Percentiles rank a stretch among this genome's conserved stretches.
Conservation (phyloP, 495 filamentous ascomycete species). For the Daldinia vernicosa region DNA sequence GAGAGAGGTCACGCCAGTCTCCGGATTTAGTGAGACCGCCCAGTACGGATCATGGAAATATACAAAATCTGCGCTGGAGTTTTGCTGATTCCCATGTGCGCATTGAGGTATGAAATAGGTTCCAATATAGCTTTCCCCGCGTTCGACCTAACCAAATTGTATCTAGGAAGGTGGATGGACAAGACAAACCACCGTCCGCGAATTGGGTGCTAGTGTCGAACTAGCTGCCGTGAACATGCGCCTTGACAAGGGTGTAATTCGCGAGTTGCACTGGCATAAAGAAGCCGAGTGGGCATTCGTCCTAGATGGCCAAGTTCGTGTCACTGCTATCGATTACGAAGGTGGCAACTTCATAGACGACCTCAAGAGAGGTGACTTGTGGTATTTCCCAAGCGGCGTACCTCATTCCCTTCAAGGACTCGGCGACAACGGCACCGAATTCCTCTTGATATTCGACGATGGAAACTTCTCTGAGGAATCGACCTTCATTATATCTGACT, state of each 20-base stretch:
- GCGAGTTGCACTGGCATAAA: slow-evolving; percentile 78
- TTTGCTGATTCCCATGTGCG: slow-evolving; percentile 73
- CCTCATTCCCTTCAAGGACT: slow-evolving; percentile 76
- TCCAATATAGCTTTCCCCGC: background rate
- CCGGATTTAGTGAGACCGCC: slow-evolving; percentile 72
- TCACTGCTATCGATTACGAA: slow-evolving; percentile 73
- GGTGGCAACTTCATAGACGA: slow-evolving; percentile 76
- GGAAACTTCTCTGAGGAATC: slow-evolving; percentile 75
- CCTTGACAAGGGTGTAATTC: slow-evolving; percentile 71
- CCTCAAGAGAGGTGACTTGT: slow-evolving; percentile 73
- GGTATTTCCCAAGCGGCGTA: slow-evolving; percentile 78
- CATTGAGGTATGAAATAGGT: slow-evolving; percentile 61
- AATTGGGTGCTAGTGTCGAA: slow-evolving; percentile 66
- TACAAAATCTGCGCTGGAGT: slow-evolving; percentile 72
- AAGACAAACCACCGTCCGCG: slow-evolving; percentile 70
- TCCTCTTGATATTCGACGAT: slow-evolving; percentile 75
- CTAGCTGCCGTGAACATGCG: slow-evolving; percentile 75
- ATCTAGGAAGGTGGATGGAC: slow-evolving; percentile 73
- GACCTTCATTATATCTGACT: slow-evolving; percentile 73
- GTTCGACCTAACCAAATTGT: slow-evolving; percentile 10
- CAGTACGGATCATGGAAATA: slow-evolving; percentile 68
- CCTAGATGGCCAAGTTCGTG: slow-evolving; percentile 65
- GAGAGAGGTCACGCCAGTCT: slow-evolving; percentile 67
- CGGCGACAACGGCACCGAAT: slow-evolving; percentile 71
- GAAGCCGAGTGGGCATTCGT: slow-evolving; percentile 77